Base-by-base conservation (phyloP, 805 yeast genomes). In the Kuraishia cidri region DNA sequence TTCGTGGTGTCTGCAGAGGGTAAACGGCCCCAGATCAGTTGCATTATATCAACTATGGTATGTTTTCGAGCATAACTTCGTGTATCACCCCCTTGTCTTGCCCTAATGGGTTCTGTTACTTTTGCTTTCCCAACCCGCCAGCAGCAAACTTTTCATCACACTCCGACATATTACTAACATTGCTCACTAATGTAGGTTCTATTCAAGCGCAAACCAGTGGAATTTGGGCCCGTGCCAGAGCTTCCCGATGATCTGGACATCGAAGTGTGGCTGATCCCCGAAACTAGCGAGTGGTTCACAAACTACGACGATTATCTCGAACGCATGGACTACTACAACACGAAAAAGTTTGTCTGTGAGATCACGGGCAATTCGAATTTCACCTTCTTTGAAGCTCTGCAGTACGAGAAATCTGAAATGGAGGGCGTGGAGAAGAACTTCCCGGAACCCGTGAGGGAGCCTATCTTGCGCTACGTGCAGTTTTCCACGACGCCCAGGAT, bases 341-440 rank as follows among this genome's bases (percentile, higher is more conserved):
- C 72, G 32, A 76, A 75, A 43, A 83, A 85, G 52, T 92, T 92
- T 58, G 92, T 87, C 9, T 92, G 97, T 60, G 98, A 92, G 57
- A 81, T 90, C 31, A 85, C 97, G 1, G 98, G 98, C 10, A 84
- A 86, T 47, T 80, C 96, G 12, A 81, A 94, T 46, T 66, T 90
- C 37, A 85, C 96, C 1, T 92, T 72, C 52, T 88, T 88, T 52
- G 94, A 92, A 47, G 98, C 97, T 0, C 65, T 74, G 29, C 74
- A 75, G 34, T 76, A 82, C 37, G 98, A 90, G 58, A 69, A 71
- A 40, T 62, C 60, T 34, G 79, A 74, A 50, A 64, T 73, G 48
- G 52, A 57, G 35, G 74, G 72, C 39, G 86, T 90, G 33, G 94
- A 87, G 47, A 64, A 69, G 35, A 71, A 73, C 47, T 92, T 92